phyloP scores from a whole-genome alignment of 2,329 filamentous ascomycete species.

The Sclerotinia borealis region DNA sequence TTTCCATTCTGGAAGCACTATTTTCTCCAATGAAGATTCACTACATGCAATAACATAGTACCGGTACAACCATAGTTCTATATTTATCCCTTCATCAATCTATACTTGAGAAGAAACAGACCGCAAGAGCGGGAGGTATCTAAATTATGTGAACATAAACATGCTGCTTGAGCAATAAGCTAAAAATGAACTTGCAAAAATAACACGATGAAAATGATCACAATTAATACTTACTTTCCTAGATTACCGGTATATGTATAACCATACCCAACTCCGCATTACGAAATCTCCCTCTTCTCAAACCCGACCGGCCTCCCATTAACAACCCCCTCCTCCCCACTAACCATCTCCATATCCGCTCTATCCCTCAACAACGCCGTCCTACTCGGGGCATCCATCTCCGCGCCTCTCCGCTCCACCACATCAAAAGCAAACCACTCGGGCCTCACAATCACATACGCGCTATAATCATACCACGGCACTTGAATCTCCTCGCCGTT shows the following conservation, averaged over 20 bases:
- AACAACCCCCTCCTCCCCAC: background rate
- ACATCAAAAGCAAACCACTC: conserved; percentile 11
- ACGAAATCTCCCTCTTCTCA: conserved; percentile 1
- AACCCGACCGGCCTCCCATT: background rate
- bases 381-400: background rate
- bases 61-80: too few relatives aligned
- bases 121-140: background rate
- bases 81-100: background rate
- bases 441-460: conserved; percentile 6
- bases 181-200: background rate
- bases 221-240: background rate
- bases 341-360: conserved; percentile 5
- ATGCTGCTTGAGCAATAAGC: background rate
- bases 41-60: too few relatives aligned
- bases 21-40: too few relatives aligned
- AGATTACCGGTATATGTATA: too few relatives aligned
- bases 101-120: background rate
- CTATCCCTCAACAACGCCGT: background rate
- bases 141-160: background rate
- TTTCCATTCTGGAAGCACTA: too few relatives aligned
- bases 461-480: conserved; percentile 7
- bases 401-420: background rate
- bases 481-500: background rate
- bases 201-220: background rate
- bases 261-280: background rate